Base-by-base conservation (phyloP, 2,329 filamentous ascomycete species). In the Aureobasidium leucospermi region DNA sequence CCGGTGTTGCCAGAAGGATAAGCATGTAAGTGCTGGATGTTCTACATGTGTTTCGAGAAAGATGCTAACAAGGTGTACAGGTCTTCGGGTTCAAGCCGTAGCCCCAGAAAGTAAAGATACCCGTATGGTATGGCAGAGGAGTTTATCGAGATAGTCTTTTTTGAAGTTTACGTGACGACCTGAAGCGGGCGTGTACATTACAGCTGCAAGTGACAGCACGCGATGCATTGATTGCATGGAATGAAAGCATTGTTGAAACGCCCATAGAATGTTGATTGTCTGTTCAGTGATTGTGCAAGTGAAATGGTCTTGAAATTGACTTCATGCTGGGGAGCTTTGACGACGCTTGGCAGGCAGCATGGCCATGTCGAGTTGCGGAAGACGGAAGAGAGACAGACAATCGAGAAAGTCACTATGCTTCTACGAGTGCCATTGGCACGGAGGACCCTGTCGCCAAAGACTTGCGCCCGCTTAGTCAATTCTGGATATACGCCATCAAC, bases 1-100 rank as follows among this genome's bases (percentile, higher is more conserved):
- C 93, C 67, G 86, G 88, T 63, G 84, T 99, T 62, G 94, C 91
- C 29, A 83, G 94, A 75, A 85, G 93, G 73, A 88, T 99, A 69
- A 96, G 91, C 87, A 96, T 95, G 94, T 97, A 78, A 89, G 89
- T 73, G 11, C 46, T 32, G 43, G 13, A 43, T 10, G 1, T 19
- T 15, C 16, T 15, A 11, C n/a, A 6, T 5, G 19, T 3, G n/a
- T 23, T 10, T 45, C 10, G 16, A 11, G 6, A 10, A 59, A 10
- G 7, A n/a, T 69, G 48, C 70, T 63, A 57, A 65, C 6, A 9
- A 13, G 0, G 28, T 4, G 29, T 16, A 28, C 47, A 76, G 74
- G 74, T 76, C 74, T 58, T 72, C 73, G 57, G 74, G 74, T 56
- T 73, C 73, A 34, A 65, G 71, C 59, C 68, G 70, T 59, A 70